Base-by-base conservation (phyloP, 805 yeast species). In the Osmozyma mogii region DNA sequence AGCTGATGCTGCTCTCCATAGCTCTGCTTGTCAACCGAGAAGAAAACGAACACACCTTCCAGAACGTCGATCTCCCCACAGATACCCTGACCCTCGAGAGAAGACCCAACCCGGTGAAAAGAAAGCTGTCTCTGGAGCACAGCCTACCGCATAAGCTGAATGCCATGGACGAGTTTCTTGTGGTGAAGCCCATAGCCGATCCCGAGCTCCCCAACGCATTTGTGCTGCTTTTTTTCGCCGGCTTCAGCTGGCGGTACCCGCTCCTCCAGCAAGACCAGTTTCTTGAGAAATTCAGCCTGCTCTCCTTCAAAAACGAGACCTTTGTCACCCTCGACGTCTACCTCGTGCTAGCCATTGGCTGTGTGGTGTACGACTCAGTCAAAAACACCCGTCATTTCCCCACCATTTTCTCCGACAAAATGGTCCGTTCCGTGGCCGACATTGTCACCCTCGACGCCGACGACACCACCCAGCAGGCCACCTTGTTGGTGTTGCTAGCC, bases 131-230 rank as follows among this genome's bases (percentile, higher is more conserved):
- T 8, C 10, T 35, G 6, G 21, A 21, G 14, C 24, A 20, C 20
- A n/a, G n/a, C n/a, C n/a, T n/a, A 8, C 16, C 28, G 9, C 26
- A 20, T 8, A 40, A 33, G 27, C 26, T 44, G 18, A 36, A 35
- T n/a, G n/a, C n/a, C n/a, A n/a, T n/a, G 31, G 65, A 55, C 17
- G 68, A 63, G 35, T 54, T 50, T 31, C 52, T 61, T 31, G 61
- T 53, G 24, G 49, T 62, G 40, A 53, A 52, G 31, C 43, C 59
- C 9, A 49, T 61, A 18, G 30, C 43, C 5, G 47, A 53, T 25
- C 37, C 33, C 6, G 46, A 48, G 14, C 41, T 61, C 13, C 62
- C 68, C 4, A 19, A 37, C n/a, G 45, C 40, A 6, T 61, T 61
- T 34, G 50, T 50, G 15, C 42, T 39, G 28, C 58, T 54, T 29